A percentile compares a stretch with the other conserved stretches of the same genome.
Evolutionary conservation across 345 rosid genomes (phyloP).

Genomic region (Brassica incana): DNA sequence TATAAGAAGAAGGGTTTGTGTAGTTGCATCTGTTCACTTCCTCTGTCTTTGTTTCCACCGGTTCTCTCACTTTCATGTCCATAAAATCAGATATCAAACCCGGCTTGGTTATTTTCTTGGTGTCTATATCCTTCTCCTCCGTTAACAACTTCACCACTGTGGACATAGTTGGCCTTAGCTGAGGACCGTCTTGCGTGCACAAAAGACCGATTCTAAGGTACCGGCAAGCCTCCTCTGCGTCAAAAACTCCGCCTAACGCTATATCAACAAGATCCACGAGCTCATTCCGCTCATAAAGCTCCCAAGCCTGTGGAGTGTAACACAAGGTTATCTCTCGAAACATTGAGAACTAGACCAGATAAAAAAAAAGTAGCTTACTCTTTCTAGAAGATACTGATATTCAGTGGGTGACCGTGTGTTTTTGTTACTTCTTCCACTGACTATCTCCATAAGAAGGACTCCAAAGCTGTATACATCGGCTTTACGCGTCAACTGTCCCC

Average conservation of each 20-base stretch:
- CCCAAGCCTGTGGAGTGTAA: constrained; percentile 68
- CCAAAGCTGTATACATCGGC: constrained; percentile 94
- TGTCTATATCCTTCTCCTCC: constrained; percentile 44
- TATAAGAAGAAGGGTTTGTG: constrained; percentile 39
- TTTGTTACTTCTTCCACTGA: constrained; percentile 84
- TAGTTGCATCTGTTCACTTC: constrained; percentile 25
- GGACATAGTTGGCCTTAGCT: constrained; percentile 75
- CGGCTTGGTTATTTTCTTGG: constrained; percentile 52
- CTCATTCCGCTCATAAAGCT: constrained; percentile 65
- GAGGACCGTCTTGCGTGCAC: constrained; percentile 75
- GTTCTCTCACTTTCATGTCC: constrained; percentile 66
- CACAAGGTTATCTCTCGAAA: not conserved
- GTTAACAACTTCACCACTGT: constrained; percentile 57
- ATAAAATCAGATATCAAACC: constrained; percentile 75
- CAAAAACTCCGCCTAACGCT: constrained; percentile 54
- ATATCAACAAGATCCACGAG: constrained; percentile 65
- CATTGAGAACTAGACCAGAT: not conserved
- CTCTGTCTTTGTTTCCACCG: constrained; percentile 25
- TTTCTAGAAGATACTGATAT: constrained; percentile 83
- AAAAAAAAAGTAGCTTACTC: constrained; percentile 47
- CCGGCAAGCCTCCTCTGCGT: constrained; percentile 68
- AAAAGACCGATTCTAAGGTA: constrained; percentile 67
- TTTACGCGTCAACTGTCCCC: constrained; percentile 83
- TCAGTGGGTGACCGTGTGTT: constrained; percentile 63
- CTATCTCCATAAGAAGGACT: constrained; percentile 82